Evolutionary conservation across 139 green algal species (phyloP).

Genomic region (Chloropicon primus): DNA sequence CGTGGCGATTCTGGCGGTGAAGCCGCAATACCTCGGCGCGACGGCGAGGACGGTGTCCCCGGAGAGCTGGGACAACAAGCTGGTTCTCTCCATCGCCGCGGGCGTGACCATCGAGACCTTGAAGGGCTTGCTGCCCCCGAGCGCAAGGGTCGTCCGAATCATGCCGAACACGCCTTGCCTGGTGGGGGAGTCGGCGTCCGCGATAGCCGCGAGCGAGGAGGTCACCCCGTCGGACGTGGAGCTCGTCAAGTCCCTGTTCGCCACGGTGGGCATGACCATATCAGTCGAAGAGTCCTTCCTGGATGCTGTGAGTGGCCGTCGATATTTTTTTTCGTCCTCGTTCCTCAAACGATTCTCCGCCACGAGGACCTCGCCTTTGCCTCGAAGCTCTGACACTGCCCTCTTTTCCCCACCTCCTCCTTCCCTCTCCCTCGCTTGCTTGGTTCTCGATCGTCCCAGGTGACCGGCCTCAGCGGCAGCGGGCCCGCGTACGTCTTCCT

Average conservation of each 20-base stretch:
- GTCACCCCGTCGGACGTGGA: constrained; percentile 41
- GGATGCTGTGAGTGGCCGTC: constrained; percentile 79
- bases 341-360: no score
- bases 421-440: not conserved
- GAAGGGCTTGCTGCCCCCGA: constrained; percentile 34
- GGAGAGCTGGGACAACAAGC: constrained; percentile 1
- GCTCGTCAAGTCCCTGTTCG: constrained; percentile 35
- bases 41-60: not conserved
- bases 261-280: constrained; percentile 20
- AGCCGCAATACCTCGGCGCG: constrained; percentile 67
- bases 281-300: constrained; percentile 70
- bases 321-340: no score
- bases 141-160: constrained; percentile 61
- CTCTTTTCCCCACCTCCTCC: no score
- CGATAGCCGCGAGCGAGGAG: constrained; percentile 68
- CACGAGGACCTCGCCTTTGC: no score
- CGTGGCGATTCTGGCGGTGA: constrained; percentile 83
- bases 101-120: constrained; percentile 58
- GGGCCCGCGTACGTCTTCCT: constrained; percentile 91
- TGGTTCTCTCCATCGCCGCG: constrained; percentile 88
- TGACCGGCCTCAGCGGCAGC: constrained; percentile 31
- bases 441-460: not conserved
- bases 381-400: no score
- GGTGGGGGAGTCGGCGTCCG: constrained; percentile 71
- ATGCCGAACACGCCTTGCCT: constrained; percentile 98